These are phyloP conservation scores for Penicillium maclennaniae DNA, from an alignment of 495 filamentous ascomycete species.

Conservation along the genomic window DNA sequence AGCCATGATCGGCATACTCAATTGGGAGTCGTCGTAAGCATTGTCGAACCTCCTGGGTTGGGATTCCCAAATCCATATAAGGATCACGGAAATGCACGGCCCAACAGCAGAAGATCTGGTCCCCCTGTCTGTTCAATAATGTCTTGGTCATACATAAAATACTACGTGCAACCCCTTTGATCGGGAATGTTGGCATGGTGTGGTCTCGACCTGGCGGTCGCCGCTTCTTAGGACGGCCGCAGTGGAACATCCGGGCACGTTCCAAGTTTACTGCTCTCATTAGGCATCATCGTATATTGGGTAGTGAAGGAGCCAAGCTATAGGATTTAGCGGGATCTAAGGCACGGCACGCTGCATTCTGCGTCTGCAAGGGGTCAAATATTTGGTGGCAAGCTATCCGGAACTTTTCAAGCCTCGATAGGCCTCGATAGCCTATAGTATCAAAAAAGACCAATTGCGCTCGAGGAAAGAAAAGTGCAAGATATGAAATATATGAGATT, in stretches of 20 bases:
- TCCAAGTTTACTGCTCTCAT: not conserved
- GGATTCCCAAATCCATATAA: conserved; percentile 12
- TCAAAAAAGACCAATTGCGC: not conserved
- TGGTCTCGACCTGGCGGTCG: not conserved
- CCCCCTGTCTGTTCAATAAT: conserved; percentile 1
- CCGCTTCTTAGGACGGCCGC: not conserved
- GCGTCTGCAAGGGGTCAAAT: conserved; percentile 14
- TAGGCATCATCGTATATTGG: not conserved
- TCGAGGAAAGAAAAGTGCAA: not conserved
- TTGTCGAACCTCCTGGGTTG: not conserved
- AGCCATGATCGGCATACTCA: conserved; percentile 24
- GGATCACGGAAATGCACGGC: not conserved
- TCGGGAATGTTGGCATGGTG: conserved; percentile 8
- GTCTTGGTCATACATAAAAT: not conserved
- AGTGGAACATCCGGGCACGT: not conserved
- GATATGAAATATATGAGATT: not conserved
- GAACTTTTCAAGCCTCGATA: not conserved
- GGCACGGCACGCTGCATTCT: conserved; percentile 17
- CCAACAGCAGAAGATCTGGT: not conserved
- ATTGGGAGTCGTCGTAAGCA: conserved; percentile 14
- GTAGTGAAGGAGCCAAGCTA: not conserved
- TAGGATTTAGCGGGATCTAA: conserved; percentile 3
- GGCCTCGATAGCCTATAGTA: not conserved
- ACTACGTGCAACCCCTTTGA: not conserved
- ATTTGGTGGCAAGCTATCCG: conserved; percentile 6